These are phyloP conservation scores for Botrytis tulipae DNA, from an alignment of 2,329 filamentous ascomycete species.

Conservation along the genomic window DNA sequence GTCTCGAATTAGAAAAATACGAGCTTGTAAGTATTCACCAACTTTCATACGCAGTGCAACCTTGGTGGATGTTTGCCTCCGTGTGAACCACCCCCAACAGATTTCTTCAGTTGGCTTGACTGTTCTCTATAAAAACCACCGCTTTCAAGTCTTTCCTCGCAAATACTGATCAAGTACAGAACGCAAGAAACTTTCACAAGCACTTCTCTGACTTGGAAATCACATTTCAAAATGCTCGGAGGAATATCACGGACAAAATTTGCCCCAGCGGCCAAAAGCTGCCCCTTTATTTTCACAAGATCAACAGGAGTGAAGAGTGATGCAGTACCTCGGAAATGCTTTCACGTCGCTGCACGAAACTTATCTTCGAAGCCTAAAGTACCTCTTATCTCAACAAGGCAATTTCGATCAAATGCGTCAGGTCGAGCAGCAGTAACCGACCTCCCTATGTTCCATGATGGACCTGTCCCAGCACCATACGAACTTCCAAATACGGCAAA, in stretches of 20 bases:
- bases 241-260: constrained; percentile 4
- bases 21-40: constrained; percentile 11
- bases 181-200: not conserved
- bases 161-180: constrained; percentile 3
- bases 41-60: constrained; percentile 17
- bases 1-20: constrained; percentile 15
- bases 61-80: not conserved
- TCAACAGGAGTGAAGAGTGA: constrained; percentile 1
- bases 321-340: constrained; percentile 7
- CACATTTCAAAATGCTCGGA: constrained; percentile 7
- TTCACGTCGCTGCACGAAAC: not conserved
- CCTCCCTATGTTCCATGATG: constrained; percentile 12
- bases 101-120: not conserved
- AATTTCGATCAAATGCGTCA: constrained; percentile 21
- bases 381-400: constrained; percentile 13
- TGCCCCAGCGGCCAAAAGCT: constrained; percentile 7
- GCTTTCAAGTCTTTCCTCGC: not conserved
- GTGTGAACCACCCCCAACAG: constrained; percentile 8
- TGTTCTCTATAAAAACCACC: constrained; percentile 14
- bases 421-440: constrained; percentile 15
- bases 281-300: constrained; percentile 8
- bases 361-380: constrained; percentile 7
- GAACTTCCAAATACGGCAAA: not conserved
- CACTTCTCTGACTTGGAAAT: not conserved
- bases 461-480: constrained; percentile 11